Evolutionary conservation across 1,284 basidiomycete species (phyloP).

Genomic region (Moniliophthora roreri): DNA sequence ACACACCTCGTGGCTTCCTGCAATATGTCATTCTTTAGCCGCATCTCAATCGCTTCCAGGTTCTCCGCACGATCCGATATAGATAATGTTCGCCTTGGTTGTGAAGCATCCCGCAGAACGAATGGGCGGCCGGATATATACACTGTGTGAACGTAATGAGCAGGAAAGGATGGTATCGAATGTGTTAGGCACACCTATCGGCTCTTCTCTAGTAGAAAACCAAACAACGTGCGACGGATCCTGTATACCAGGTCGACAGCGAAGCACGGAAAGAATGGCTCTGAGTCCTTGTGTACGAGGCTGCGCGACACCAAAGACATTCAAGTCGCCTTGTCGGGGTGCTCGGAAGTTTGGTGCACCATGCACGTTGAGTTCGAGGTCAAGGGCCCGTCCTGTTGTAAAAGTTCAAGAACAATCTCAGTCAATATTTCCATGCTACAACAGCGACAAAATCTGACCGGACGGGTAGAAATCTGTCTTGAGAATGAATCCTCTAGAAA

Average conservation of each 20-base stretch:
- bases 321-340: constrained; percentile 72
- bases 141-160: constrained; percentile 44
- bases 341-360: constrained; percentile 97
- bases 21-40: constrained; percentile 93
- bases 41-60: constrained; percentile 91
- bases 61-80: constrained; percentile 93
- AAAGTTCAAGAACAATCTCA: constrained; percentile 1
- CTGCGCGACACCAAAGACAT: constrained; percentile 93
- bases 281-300: constrained; percentile 92
- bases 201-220: constrained; percentile 86
- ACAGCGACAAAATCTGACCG: constrained; percentile 39
- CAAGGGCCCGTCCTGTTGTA: constrained; percentile 84
- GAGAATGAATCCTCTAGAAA: constrained; percentile 88
- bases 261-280: constrained; percentile 87
- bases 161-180: constrained; percentile 19
- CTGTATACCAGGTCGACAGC: constrained; percentile 66
- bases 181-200: constrained; percentile 55
- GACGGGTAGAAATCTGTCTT: constrained; percentile 95
- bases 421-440: background rate
- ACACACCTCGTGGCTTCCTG: constrained; percentile 77
- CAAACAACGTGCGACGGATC: constrained; percentile 76
- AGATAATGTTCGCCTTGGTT: constrained; percentile 79
- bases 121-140: constrained; percentile 96
- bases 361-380: constrained; percentile 89
- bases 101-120: constrained; percentile 90